Conservation (phyloP, 352 stramenopile genomes). For the Pythium oligandrum region DNA sequence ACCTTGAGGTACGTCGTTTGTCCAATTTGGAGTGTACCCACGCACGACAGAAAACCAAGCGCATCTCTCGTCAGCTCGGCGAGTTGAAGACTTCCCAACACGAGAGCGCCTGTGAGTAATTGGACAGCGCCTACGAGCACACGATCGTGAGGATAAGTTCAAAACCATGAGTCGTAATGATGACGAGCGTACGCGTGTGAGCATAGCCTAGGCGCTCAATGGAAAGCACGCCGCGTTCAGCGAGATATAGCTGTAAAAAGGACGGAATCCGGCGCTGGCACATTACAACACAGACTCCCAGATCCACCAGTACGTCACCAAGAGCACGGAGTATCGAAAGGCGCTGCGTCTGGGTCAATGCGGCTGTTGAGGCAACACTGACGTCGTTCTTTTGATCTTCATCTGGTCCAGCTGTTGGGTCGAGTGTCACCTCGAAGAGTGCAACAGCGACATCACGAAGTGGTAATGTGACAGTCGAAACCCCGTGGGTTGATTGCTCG, state of each 20-base stretch:
- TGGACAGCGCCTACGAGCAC: conserved; percentile 31
- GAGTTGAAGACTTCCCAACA: conserved; percentile 44
- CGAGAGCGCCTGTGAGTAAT: conserved; percentile 37
- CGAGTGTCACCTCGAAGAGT: conserved; percentile 59
- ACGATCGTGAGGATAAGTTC: conserved; percentile 4
- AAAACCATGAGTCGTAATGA: too few relatives aligned
- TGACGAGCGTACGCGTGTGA: conserved; percentile 38
- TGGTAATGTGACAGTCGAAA: not conserved
- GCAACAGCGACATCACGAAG: conserved; percentile 27
- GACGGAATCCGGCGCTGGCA: conserved; percentile 54
- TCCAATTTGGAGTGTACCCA: conserved; percentile 4
- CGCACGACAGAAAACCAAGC: conserved; percentile 39
- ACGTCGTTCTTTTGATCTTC: conserved; percentile 1
- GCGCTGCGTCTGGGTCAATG: conserved; percentile 14
- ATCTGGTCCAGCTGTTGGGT: conserved; percentile 20
- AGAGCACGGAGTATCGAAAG: conserved; percentile 29
- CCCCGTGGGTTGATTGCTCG: conserved; percentile 12
- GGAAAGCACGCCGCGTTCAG: conserved; percentile 31
- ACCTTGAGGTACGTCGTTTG: too few relatives aligned
- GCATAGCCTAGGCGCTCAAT: conserved; percentile 42
- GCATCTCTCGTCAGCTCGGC: conserved; percentile 13
- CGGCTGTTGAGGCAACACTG: not conserved
- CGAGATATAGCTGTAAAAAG: conserved; percentile 38
- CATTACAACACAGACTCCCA: conserved; percentile 34
- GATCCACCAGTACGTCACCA: conserved; percentile 26